Conservation (phyloP, 2,329 filamentous ascomycete genomes). For the Clonostachys rosea region DNA sequence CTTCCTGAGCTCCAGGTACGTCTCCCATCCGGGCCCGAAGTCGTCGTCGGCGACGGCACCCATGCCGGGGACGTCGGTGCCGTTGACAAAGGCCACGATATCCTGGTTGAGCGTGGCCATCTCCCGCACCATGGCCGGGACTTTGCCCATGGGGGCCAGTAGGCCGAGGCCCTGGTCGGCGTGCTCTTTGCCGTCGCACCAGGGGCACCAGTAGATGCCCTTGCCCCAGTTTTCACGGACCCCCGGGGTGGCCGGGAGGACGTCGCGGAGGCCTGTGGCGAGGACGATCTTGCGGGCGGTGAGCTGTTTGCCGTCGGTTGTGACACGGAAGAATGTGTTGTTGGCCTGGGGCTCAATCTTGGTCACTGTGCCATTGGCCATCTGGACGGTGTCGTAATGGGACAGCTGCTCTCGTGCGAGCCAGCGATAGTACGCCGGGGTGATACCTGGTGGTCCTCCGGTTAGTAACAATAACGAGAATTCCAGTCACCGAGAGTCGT, state of each 20-base stretch:
- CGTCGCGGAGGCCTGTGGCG: constrained; percentile 50
- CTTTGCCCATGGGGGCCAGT: constrained; percentile 36
- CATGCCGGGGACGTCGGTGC: constrained; percentile 42
- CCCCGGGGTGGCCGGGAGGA: constrained; percentile 50
- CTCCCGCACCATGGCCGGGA: constrained; percentile 41
- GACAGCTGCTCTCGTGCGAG: constrained; percentile 46
- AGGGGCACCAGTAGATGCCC: constrained; percentile 60
- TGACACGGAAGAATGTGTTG: constrained; percentile 39
- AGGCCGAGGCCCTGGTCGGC: constrained; percentile 51
- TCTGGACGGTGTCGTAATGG: constrained; percentile 41
- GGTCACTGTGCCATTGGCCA: constrained; percentile 48
- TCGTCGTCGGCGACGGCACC: constrained; percentile 29
- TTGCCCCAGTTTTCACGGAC: constrained; percentile 50
- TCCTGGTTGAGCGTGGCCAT: constrained; percentile 50
- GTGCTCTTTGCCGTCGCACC: constrained; percentile 61
- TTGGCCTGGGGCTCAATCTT: constrained; percentile 26
- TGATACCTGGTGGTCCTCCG: constrained; percentile 34
- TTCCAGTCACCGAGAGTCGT: too few relatives aligned
- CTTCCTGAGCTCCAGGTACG: constrained; percentile 42
- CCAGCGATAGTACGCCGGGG: constrained; percentile 48
- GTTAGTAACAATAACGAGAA: background rate
- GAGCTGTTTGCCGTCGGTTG: constrained; percentile 16
- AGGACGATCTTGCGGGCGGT: constrained; percentile 51
- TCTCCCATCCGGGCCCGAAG: constrained; percentile 36
- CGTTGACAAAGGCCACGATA: constrained; percentile 54